Conservation (phyloP, 2,329 filamentous ascomycete species). For the Aspergillus quadricinctus region DNA sequence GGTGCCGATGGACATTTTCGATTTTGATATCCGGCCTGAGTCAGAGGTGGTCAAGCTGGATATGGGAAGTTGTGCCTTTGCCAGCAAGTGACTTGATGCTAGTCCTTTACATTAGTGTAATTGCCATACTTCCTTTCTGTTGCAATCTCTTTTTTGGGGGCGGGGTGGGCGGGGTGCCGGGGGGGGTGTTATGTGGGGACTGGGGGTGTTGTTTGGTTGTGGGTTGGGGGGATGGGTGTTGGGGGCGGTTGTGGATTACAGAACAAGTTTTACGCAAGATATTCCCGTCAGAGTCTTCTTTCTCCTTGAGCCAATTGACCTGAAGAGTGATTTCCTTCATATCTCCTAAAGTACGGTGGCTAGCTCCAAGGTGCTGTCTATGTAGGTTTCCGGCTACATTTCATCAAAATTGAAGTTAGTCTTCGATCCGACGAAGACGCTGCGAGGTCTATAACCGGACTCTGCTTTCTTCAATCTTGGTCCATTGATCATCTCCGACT, state of each 20-base stretch:
- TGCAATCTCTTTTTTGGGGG: neutral
- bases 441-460: neutral
- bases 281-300: neutral
- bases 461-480: constrained; percentile 16
- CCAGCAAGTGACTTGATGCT: constrained; percentile 27
- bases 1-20: constrained; percentile 88
- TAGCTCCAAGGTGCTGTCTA: neutral
- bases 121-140: neutral
- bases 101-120: neutral
- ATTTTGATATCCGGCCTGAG: constrained; percentile 79
- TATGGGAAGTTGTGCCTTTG: constrained; percentile 68
- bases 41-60: constrained; percentile 58
- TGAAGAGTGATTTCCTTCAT: neutral
- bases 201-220: too few species aligned
- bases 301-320: neutral
- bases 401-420: neutral
- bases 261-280: neutral
- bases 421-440: neutral
- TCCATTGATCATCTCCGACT: constrained; percentile 38
- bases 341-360: neutral
- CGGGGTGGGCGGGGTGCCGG: too few species aligned
- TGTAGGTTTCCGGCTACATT: neutral
- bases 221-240: too few species aligned
- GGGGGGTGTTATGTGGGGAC: too few species aligned
- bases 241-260: neutral